Conservation (phyloP, 225 moss, liverwort and hornwort genomes). For the Neckera pumila region DNA sequence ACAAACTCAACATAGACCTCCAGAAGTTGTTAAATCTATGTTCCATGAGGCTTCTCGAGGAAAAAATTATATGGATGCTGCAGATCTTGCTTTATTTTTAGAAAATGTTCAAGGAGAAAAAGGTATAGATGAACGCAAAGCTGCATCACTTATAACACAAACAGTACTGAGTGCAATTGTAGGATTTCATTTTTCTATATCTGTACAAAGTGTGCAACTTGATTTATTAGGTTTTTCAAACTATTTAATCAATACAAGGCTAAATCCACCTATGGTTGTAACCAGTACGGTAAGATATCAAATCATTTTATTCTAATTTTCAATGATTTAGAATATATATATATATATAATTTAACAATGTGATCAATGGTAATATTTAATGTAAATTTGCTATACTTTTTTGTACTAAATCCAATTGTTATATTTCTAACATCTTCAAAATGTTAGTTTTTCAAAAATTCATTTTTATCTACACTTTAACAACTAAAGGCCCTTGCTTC, state of each 20-base stretch:
- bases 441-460: not conserved
- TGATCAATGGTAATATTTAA: too few species aligned
- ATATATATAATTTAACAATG: too few species aligned
- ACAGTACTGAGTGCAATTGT: conserved; percentile 16
- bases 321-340: too few species aligned
- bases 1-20: conserved; percentile 6
- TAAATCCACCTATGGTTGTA: conserved; percentile 10
- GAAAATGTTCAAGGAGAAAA: conserved; percentile 42
- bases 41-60: conserved; percentile 43
- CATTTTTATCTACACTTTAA: too few species aligned
- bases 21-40: conserved; percentile 12
- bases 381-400: not conserved
- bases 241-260: conserved; percentile 11
- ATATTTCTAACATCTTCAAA: not conserved
- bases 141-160: conserved; percentile 19
- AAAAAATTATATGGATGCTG: conserved; percentile 35
- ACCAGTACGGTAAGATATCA: not conserved
- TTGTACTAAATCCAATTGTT: not conserved
- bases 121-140: conserved; percentile 26
- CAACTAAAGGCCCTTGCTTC: not conserved
- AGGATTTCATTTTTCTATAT: conserved; percentile 23
- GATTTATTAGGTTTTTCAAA: conserved; percentile 32
- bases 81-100: conserved; percentile 29
- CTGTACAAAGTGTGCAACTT: conserved; percentile 12
- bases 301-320: not conserved